Conservation (phyloP, 768 basidiomycete species). For the Kwoniella bestiolae region DNA sequence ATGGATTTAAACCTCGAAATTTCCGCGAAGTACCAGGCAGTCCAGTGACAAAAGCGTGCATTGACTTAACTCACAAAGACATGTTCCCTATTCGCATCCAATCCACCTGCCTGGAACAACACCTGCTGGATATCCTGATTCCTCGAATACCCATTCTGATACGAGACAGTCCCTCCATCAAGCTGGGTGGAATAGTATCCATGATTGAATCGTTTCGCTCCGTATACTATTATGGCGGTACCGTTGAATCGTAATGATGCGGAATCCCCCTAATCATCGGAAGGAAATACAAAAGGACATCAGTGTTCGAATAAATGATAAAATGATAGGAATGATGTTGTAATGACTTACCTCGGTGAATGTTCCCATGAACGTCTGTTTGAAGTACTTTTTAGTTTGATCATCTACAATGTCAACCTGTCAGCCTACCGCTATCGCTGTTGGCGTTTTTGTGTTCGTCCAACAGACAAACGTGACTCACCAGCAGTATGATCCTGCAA, state of each 20-base stretch:
- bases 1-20: too few relatives aligned
- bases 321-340: not conserved
- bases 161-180: constrained; percentile 4
- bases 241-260: constrained; percentile 40
- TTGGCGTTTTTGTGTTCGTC: too few relatives aligned
- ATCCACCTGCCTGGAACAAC: constrained; percentile 19
- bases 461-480: too few relatives aligned
- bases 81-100: constrained; percentile 25
- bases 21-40: too few relatives aligned
- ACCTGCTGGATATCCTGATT: constrained; percentile 10
- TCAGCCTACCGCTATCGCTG: too few relatives aligned
- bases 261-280: constrained; percentile 29
- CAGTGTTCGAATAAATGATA: not conserved
- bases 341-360: constrained; percentile 14
- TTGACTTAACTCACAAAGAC: constrained; percentile 21
- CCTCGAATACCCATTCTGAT: constrained; percentile 1
- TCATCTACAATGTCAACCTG: constrained; percentile 3
- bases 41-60: not conserved
- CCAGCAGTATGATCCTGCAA: not conserved
- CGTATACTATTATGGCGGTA: constrained; percentile 34
- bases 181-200: constrained; percentile 26
- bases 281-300: too few relatives aligned
- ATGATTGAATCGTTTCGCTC: constrained; percentile 36
- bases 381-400: constrained; percentile 18
- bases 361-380: constrained; percentile 19